These are phyloP conservation scores for Phytophthora europaea DNA, from an alignment of 352 stramenopile genomes.

Conservation along the genomic window DNA sequence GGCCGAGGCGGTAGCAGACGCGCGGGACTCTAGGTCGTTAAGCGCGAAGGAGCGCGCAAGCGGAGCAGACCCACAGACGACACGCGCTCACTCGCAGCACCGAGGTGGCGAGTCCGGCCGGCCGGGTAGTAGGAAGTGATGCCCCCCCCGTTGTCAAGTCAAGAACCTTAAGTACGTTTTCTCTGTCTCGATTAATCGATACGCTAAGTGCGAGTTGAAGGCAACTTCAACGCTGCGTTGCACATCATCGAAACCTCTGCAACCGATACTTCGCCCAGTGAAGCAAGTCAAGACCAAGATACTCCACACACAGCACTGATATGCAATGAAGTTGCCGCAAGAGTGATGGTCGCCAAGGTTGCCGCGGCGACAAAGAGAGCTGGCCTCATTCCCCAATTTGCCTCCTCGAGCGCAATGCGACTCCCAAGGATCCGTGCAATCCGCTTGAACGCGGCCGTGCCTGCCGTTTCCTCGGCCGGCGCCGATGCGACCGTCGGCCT, in stretches of 20 bases:
- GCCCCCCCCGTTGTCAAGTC: not conserved
- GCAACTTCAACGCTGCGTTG: constrained; percentile 3
- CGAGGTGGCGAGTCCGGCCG: not conserved
- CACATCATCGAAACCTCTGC: not conserved
- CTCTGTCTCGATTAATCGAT: not conserved
- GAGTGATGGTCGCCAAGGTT: constrained; percentile 14
- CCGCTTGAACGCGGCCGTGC: not conserved
- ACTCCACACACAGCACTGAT: not conserved
- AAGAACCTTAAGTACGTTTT: not conserved
- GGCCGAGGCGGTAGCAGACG: not conserved
- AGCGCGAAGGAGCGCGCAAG: not conserved
- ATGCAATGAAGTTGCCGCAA: not conserved
- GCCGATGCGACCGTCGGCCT: constrained; percentile 5
- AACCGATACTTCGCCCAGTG: too few species aligned
- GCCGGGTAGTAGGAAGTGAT: not conserved
- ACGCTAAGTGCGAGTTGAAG: constrained; percentile 1
- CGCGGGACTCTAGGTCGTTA: not conserved
- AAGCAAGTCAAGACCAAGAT: not conserved
- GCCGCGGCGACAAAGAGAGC: not conserved
- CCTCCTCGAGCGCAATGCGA: constrained; percentile 7
- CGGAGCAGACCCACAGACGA: constrained; percentile 9
- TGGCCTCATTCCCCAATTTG: constrained; percentile 14
- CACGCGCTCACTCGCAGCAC: not conserved
- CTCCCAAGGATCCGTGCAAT: not conserved
- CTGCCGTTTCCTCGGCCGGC: not conserved